phyloP scores from a whole-genome alignment of 2,329 filamentous ascomycete genomes.

The Fusarium caatingaense region DNA sequence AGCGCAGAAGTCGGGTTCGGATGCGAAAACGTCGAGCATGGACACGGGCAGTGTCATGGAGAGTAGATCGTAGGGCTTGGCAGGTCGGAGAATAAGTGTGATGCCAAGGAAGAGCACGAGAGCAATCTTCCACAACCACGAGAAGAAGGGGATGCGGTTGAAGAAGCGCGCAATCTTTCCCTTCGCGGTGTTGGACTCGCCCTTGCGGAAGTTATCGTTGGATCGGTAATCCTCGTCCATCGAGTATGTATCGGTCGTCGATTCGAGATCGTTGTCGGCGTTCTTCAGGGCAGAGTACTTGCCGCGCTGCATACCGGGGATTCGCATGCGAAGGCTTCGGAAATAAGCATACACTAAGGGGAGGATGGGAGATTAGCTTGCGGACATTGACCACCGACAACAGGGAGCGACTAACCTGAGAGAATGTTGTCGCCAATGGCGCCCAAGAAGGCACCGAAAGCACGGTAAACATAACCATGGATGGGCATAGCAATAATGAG shows the following conservation, averaged over 20 bases:
- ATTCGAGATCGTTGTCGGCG: slow-evolving; percentile 33
- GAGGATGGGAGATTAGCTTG: slow-evolving; percentile 7
- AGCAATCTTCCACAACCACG: slow-evolving; percentile 31
- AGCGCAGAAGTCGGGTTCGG: slow-evolving; percentile 44
- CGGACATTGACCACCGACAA: background rate
- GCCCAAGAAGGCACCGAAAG: slow-evolving; percentile 38
- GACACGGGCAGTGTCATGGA: slow-evolving; percentile 49
- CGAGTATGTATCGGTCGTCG: slow-evolving; percentile 35
- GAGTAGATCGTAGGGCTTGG: slow-evolving; percentile 49
- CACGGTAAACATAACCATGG: slow-evolving; percentile 41
- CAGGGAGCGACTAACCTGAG: slow-evolving; percentile 17
- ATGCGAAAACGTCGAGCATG: slow-evolving; percentile 46
- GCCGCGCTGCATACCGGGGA: slow-evolving; percentile 32
- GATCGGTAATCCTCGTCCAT: slow-evolving; percentile 34
- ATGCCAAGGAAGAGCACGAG: slow-evolving; percentile 39
- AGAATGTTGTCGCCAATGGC: slow-evolving; percentile 32
- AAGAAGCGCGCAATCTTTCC: slow-evolving; percentile 24
- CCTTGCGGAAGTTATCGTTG: slow-evolving; percentile 21
- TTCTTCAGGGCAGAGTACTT: slow-evolving; percentile 33
- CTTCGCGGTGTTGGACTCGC: slow-evolving; percentile 23
- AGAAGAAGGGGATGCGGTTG: slow-evolving; percentile 21
- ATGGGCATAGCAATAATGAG: slow-evolving; percentile 41
- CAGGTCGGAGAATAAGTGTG: slow-evolving; percentile 44
- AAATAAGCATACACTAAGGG: slow-evolving; percentile 30
- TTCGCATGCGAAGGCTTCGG: slow-evolving; percentile 31